Conservation (phyloP, 495 filamentous ascomycete genomes). For the Immersiella caudata region DNA sequence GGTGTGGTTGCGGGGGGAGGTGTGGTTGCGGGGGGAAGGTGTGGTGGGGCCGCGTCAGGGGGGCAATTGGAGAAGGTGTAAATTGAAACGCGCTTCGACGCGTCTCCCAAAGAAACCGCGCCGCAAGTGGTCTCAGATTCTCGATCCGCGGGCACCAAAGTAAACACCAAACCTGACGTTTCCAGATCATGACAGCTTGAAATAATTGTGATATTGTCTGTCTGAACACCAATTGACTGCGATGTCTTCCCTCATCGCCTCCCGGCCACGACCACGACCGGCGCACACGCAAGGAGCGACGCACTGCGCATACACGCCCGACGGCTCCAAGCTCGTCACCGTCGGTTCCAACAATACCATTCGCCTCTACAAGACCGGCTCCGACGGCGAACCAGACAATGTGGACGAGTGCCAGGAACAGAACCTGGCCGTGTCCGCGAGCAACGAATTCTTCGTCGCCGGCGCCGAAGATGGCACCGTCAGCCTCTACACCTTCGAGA, state of each 20-base stretch:
- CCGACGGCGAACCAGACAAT: slow-evolving; percentile 85
- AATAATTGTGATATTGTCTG: not conserved
- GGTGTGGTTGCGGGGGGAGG: slow-evolving; percentile 10
- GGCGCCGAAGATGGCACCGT: slow-evolving; percentile 94
- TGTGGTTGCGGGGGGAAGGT: slow-evolving; percentile 1
- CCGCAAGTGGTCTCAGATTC: not conserved
- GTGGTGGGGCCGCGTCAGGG: slow-evolving; percentile 12
- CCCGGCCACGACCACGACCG: slow-evolving; percentile 51
- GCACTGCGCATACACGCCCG: slow-evolving; percentile 58
- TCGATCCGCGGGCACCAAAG: not conserved
- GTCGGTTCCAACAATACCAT: slow-evolving; percentile 88
- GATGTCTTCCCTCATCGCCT: slow-evolving; percentile 55
- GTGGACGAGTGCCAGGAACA: slow-evolving; percentile 86
- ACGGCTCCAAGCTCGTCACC: slow-evolving; percentile 68
- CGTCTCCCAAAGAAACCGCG: slow-evolving; percentile 28
- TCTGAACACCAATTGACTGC: slow-evolving; percentile 17
- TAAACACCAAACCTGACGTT: not conserved
- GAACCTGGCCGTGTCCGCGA: slow-evolving; percentile 74
- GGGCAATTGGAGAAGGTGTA: slow-evolving; percentile 21
- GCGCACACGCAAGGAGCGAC: slow-evolving; percentile 58
- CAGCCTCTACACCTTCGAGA: slow-evolving; percentile 76
- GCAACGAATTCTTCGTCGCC: slow-evolving; percentile 81
- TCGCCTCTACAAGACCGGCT: slow-evolving; percentile 85
- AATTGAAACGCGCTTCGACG: slow-evolving; percentile 40
- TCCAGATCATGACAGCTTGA: not conserved